phyloP scores from a whole-genome alignment of 768 basidiomycete species.

The Filobasidium floriforme region DNA sequence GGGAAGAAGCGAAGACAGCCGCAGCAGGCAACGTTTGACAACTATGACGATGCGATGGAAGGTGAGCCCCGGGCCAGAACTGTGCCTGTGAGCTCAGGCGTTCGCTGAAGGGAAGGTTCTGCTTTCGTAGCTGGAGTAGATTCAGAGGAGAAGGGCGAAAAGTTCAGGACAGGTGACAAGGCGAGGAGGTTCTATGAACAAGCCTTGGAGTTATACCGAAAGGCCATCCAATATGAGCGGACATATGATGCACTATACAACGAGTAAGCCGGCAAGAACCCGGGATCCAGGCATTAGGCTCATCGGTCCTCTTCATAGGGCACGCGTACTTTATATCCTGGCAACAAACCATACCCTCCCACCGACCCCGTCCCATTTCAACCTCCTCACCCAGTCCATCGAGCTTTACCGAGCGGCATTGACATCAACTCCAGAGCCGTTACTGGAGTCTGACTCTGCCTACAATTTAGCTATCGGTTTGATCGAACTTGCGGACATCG shows the following conservation, averaged over 20 bases:
- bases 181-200: constrained; percentile 42
- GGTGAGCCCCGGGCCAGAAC: constrained; percentile 24
- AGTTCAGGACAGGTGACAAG: constrained; percentile 42
- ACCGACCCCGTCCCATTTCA: constrained; percentile 23
- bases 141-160: constrained; percentile 44
- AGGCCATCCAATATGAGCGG: constrained; percentile 32
- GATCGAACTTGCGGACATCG: constrained; percentile 33
- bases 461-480: constrained; percentile 40
- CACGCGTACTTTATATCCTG: constrained; percentile 38
- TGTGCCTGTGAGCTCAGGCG: neutral
- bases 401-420: constrained; percentile 31
- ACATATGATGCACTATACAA: constrained; percentile 39
- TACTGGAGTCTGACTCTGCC: constrained; percentile 35
- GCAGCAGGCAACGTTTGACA: constrained; percentile 37
- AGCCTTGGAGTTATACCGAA: constrained; percentile 37
- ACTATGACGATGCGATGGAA: constrained; percentile 44
- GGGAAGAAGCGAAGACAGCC: neutral
- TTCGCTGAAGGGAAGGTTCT: constrained; percentile 4
- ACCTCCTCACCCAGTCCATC: constrained; percentile 29
- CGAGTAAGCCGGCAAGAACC: constrained; percentile 22
- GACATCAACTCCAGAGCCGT: constrained; percentile 28
- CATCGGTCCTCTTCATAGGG: constrained; percentile 22
- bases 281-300: no score
- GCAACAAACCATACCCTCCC: constrained; percentile 38
- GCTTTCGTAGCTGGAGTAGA: constrained; percentile 35